phyloP scores from a whole-genome alignment of 2,329 filamentous ascomycete genomes.

The Sporothrix variecibatus region DNA sequence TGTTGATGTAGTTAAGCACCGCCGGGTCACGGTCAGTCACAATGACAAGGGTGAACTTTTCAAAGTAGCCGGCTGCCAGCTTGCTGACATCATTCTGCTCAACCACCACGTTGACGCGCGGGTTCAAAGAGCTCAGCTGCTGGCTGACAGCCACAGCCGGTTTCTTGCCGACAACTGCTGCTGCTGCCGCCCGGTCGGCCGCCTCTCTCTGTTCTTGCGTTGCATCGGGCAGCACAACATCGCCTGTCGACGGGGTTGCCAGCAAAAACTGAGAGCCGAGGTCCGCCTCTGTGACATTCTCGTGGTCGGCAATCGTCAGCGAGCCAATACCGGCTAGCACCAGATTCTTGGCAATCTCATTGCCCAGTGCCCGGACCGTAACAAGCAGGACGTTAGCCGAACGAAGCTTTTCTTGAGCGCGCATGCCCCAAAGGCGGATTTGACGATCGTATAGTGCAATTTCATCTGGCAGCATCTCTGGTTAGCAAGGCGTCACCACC shows the following conservation, averaged over 20 bases:
- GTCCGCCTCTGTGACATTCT: constrained; percentile 74
- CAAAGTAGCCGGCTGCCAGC: constrained; percentile 74
- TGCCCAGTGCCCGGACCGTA: constrained; percentile 82
- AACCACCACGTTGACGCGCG: constrained; percentile 74
- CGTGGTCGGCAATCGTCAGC: constrained; percentile 83
- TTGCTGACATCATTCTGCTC: constrained; percentile 67
- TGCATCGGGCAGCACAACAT: constrained; percentile 55
- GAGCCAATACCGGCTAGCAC: constrained; percentile 91
- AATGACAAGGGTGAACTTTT: constrained; percentile 80
- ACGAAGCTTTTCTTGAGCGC: constrained; percentile 90
- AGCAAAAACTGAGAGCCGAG: constrained; percentile 84
- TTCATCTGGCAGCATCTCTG: constrained; percentile 64
- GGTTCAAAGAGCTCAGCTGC: constrained; percentile 85
- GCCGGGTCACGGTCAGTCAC: constrained; percentile 82
- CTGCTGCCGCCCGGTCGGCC: constrained; percentile 74
- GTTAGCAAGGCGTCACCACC: neutral
- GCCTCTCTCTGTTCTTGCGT: constrained; percentile 77
- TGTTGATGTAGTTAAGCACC: constrained; percentile 78
- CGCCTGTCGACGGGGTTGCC: constrained; percentile 37
- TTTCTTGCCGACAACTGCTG: constrained; percentile 74
- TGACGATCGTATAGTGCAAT: constrained; percentile 97
- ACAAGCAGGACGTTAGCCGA: constrained; percentile 88
- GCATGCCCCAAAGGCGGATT: constrained; percentile 94
- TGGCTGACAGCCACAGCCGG: constrained; percentile 77
- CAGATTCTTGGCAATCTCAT: constrained; percentile 96